A percentile compares a stretch with the other conserved stretches of the same genome.
Conservation (phyloP, 1,284 basidiomycete species). For the Ceratorhiza oryzae-sativae region DNA sequence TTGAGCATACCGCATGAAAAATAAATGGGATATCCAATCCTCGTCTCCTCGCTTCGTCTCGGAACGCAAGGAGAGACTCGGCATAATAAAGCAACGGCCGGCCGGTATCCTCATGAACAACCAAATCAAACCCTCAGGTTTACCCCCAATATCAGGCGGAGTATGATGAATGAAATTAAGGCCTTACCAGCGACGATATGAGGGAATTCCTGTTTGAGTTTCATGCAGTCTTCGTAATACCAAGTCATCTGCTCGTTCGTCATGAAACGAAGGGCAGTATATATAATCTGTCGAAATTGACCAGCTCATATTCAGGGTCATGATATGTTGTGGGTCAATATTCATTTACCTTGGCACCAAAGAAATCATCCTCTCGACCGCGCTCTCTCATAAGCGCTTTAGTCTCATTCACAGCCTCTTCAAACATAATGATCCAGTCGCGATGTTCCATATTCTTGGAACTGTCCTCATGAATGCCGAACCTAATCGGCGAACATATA, state of each 20-base stretch:
- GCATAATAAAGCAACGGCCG: slow-evolving; percentile 70
- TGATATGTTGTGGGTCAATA: not conserved
- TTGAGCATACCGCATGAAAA: slow-evolving; percentile 62
- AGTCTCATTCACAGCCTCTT: slow-evolving; percentile 61
- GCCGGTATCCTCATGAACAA: slow-evolving; percentile 73
- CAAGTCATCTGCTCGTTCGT: slow-evolving; percentile 65
- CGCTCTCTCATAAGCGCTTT: slow-evolving; percentile 60
- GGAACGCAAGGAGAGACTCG: slow-evolving; percentile 67
- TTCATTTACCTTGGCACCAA: slow-evolving; percentile 64
- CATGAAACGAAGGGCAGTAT: slow-evolving; percentile 67
- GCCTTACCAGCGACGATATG: slow-evolving; percentile 70
- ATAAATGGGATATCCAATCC: slow-evolving; percentile 76
- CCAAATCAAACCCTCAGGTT: slow-evolving; percentile 76
- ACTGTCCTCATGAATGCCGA: slow-evolving; percentile 17
- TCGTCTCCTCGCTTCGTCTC: slow-evolving; percentile 61
- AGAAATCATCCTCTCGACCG: slow-evolving; percentile 65
- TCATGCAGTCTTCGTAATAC: slow-evolving; percentile 76
- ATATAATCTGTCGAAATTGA: slow-evolving; percentile 64
- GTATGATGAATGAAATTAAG: not conserved
- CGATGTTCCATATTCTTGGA: slow-evolving; percentile 2
- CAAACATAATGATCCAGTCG: slow-evolving; percentile 38
- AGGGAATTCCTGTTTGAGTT: slow-evolving; percentile 75
- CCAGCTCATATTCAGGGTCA: not conserved
- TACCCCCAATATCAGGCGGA: not conserved
- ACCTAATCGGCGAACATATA: slow-evolving; percentile 59